A percentile compares a stretch with the other conserved stretches of the same genome.
Evolutionary conservation across 768 basidiomycete species (phyloP).

Genomic region (Rhodotorula graminis): DNA sequence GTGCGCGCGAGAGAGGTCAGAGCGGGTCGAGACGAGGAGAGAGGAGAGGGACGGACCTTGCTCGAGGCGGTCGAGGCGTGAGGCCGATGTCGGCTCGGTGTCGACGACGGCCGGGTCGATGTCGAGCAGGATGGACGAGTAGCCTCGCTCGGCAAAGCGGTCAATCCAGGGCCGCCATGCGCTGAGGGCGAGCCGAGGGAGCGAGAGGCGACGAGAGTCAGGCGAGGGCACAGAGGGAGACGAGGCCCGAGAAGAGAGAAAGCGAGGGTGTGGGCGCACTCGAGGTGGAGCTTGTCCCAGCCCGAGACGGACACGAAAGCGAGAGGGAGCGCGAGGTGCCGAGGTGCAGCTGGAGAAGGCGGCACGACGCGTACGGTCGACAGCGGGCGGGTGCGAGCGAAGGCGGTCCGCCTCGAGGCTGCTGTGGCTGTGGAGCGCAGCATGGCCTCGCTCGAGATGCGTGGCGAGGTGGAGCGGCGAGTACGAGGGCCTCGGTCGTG

Average conservation of each 20-base stretch:
- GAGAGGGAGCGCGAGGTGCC: constrained; percentile 31
- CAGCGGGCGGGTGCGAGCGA: not conserved
- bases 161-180: constrained; percentile 22
- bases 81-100: not conserved
- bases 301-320: constrained; percentile 21
- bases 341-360: not conserved
- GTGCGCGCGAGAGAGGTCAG: not conserved
- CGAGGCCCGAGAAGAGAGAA: not conserved
- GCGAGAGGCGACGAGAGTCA: constrained; percentile 7
- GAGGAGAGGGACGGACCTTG: constrained; percentile 7
- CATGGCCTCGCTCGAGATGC: not conserved
- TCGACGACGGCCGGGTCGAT: constrained; percentile 9
- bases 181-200: not conserved
- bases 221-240: not conserved
- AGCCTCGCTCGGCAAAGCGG: constrained; percentile 18
- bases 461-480: too few species aligned
- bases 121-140: constrained; percentile 32
- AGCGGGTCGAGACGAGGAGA: too few species aligned
- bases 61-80: constrained; percentile 16
- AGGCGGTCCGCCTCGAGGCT: too few species aligned
- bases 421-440: not conserved
- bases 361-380: constrained; percentile 11
- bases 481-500: too few species aligned
- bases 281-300: not conserved
- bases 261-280: constrained; percentile 3